Base-by-base conservation (phyloP, 2,329 filamentous ascomycete species). In the Aspergillus transmontanensis region DNA sequence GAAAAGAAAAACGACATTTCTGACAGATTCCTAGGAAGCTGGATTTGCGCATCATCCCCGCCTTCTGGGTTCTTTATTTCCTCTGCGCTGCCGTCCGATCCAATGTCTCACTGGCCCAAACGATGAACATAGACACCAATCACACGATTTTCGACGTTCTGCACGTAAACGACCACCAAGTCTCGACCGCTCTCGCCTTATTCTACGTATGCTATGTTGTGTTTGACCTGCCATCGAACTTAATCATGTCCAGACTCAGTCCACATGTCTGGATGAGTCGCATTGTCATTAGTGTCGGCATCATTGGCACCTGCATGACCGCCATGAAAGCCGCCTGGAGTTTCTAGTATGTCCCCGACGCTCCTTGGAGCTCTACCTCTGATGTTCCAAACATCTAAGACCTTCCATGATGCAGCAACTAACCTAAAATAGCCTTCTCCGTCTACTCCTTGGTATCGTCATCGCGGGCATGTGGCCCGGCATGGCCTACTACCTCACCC, bases 401-500 rank as follows among this genome's bases (percentile, higher is more conserved):
- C 28, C 26, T 28, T 21, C 55, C 16, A 28, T 34, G 12, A 45
- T 9, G 26, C 19, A 34, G 41, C 43, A 32, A 58, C 60, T 58
- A 54, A 62, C 32, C 28, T 50, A 69, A 63, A 59, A 26, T 28
- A 71, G 76, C 69, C 83, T 96, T n/a, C 84, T 97, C 32, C 89
- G 93, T 9, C 89, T 97, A 61, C 84, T 97, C 12, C 86, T 97
- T 7, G 93, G 93, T 55, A 85, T 95, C 16, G 93, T 96, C 28
- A 94, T 94, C 74, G 93, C 93, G 1, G 93, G 93, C 54, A 93
- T 97, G 90, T 97, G 93, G 93, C 93, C 93, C 0, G 93, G 93
- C 57, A 96, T 97, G 93, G 88, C 92, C 11, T 95, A 95, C 76
- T 97, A 96, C 73, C 83, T 97, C 54, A 96, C 93, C 0, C 84